phyloP scores from a whole-genome alignment of 768 basidiomycete species.

The Boletus rubropictus region DNA sequence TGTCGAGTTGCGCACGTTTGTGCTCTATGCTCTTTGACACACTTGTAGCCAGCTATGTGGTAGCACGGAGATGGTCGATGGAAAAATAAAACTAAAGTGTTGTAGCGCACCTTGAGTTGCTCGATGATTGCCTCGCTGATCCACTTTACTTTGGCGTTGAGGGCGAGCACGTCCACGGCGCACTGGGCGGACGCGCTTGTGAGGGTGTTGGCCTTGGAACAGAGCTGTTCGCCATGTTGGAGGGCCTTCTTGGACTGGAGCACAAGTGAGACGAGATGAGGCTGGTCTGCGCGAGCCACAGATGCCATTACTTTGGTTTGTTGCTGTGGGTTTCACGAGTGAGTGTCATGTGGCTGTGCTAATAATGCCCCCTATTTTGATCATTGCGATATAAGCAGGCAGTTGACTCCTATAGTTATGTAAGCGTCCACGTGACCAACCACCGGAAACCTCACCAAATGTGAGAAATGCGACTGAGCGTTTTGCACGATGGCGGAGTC shows the following conservation, averaged over 20 bases:
- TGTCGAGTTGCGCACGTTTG: slow-evolving; percentile 56
- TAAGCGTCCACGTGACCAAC: slow-evolving; percentile 3
- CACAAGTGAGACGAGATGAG: slow-evolving; percentile 70
- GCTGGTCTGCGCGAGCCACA: slow-evolving; percentile 34
- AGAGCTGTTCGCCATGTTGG: slow-evolving; percentile 71
- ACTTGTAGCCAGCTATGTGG: slow-evolving; percentile 55
- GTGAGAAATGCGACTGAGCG: too few species aligned
- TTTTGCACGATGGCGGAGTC: slow-evolving; percentile 23
- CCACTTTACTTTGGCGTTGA: slow-evolving; percentile 80
- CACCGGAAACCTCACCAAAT: not conserved
- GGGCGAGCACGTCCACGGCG: slow-evolving; percentile 64
- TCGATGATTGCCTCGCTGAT: slow-evolving; percentile 66
- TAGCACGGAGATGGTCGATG: not conserved
- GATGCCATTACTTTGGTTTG: slow-evolving; percentile 15
- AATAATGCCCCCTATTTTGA: too few species aligned
- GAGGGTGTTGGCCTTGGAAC: slow-evolving; percentile 56
- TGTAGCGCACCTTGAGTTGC: slow-evolving; percentile 60
- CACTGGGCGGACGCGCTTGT: slow-evolving; percentile 63
- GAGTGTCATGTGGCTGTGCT: slow-evolving; percentile 6
- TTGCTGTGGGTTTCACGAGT: not conserved
- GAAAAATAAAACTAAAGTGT: not conserved
- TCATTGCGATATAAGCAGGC: too few species aligned
- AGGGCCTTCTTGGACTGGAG: slow-evolving; percentile 80
- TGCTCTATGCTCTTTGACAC: slow-evolving; percentile 73
- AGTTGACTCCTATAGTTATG: too few species aligned